Evolutionary conservation across 768 basidiomycete species (phyloP), one percentile per base, ranked within the genome.

Genomic region (Suillus americanus): DNA sequence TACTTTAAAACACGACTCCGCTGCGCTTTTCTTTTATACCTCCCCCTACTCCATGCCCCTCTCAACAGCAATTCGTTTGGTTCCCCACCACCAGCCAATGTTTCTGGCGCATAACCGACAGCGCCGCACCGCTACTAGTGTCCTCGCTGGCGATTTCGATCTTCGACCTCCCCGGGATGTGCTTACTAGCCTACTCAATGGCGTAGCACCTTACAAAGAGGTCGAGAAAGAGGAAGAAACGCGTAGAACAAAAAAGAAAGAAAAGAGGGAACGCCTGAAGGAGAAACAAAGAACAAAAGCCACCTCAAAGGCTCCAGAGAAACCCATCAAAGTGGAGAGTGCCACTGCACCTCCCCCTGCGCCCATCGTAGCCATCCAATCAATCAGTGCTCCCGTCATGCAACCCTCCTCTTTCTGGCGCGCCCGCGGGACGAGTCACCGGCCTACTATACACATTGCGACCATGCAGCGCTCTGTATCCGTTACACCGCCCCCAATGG

Each of bases 121-220:
- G 3, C 80, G 83, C 25, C 88, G 92, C 64, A 88, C 84, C 56
- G 92, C 92, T 51, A 94, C 92, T 9, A 74, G 86, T 10, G 88
- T 93, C 48, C 84, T 92, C 77, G 86, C 90, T 0, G 92, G 92
- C 68, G 79, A 82, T 72, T 92, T 91, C 75, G 92, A 93, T 79
- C 74, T 81, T 6, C 82, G 82, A 23, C 87, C 89, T 0, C 72
- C 82, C 43, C 85, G 92, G 73, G 91, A 93, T 77, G 90, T 89
- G 67, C 81, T 94, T 68, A 93, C 92, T 16, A 90, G 89, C 75
- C 75, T 92, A 59, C 79, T 93, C 71, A 92, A 92, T 71, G 90
- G 91, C 60, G 88, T 92, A 37, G 83, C 82, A 0, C 85, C 85
- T 8, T 89, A 91, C 75, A 82, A 85, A 65, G 82, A 77, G 18